Percentiles rank a stretch among this genome's conserved stretches.
phyloP scores from a whole-genome alignment of 345 rosid genomes.

The Gossypium turneri region DNA sequence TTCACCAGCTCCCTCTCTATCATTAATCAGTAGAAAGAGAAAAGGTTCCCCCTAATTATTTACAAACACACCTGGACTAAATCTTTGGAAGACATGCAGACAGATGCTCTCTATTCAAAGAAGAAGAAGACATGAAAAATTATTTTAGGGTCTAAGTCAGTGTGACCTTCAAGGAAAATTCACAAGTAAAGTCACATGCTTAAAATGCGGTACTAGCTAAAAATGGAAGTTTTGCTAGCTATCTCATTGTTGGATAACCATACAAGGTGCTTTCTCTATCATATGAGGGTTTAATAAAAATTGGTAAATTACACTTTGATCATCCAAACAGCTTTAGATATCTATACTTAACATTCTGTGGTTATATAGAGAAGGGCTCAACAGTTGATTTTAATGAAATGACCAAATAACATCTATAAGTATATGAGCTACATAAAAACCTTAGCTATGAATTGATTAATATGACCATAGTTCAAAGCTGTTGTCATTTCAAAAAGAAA shows the following conservation, averaged over 20 bases:
- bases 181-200: not conserved
- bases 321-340: not conserved
- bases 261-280: not conserved
- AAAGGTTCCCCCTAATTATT: not conserved
- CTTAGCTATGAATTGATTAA: not conserved
- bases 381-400: not conserved
- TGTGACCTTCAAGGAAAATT: not conserved
- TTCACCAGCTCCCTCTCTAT: not conserved
- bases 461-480: not conserved
- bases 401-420: not conserved
- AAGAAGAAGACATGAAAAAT: not conserved
- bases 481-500: not conserved
- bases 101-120: not conserved
- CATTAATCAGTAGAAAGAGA: not conserved
- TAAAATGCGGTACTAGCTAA: not conserved
- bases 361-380: not conserved
- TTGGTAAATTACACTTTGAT: not conserved
- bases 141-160: no score
- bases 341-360: not conserved
- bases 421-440: not conserved
- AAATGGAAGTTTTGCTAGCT: not conserved
- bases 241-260: not conserved
- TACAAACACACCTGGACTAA: not conserved
- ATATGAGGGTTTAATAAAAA: not conserved
- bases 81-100: not conserved